A percentile compares a stretch with the other conserved stretches of the same genome.
phyloP scores from a whole-genome alignment of 1,139 yeast species.

The Casaregolazyma lundiana region DNA sequence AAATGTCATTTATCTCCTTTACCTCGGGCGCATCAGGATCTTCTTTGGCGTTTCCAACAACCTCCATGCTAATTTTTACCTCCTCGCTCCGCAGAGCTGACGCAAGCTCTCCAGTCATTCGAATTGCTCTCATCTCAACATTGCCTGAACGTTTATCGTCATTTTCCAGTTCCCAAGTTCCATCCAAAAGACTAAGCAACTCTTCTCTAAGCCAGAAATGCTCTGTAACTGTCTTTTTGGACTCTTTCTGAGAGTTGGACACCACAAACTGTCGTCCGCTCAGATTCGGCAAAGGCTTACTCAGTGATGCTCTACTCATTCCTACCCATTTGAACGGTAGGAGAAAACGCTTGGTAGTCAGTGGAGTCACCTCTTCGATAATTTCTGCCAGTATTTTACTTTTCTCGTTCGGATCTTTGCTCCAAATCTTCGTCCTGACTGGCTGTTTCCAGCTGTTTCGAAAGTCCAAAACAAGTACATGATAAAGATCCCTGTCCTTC shows the following conservation, averaged over 20 bases:
- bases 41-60: slow-evolving; percentile 8
- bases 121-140: slow-evolving; percentile 61
- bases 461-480: slow-evolving; percentile 62
- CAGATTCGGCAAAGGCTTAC: slow-evolving; percentile 66
- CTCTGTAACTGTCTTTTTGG: slow-evolving; percentile 52
- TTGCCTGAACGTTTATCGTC: slow-evolving; percentile 43
- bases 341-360: slow-evolving; percentile 56
- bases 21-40: slow-evolving; percentile 13
- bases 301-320: slow-evolving; percentile 41
- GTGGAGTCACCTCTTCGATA: slow-evolving; percentile 39
- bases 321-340: slow-evolving; percentile 62
- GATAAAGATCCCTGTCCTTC: slow-evolving; percentile 40
- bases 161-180: slow-evolving; percentile 52
- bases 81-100: slow-evolving; percentile 46
- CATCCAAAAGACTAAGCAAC: slow-evolving; percentile 54
- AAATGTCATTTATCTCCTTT: slow-evolving; percentile 15
- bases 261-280: slow-evolving; percentile 68
- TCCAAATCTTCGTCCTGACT: slow-evolving; percentile 35
- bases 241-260: slow-evolving; percentile 41
- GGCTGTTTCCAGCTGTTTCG: slow-evolving; percentile 58
- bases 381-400: slow-evolving; percentile 22
- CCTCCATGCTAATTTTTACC: slow-evolving; percentile 37
- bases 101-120: slow-evolving; percentile 47
- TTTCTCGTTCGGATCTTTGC: slow-evolving; percentile 33
- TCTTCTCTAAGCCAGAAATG: slow-evolving; percentile 78